Conservation (phyloP, 176 grass and related monocot species). For the Alloteropsis semialata region DNA sequence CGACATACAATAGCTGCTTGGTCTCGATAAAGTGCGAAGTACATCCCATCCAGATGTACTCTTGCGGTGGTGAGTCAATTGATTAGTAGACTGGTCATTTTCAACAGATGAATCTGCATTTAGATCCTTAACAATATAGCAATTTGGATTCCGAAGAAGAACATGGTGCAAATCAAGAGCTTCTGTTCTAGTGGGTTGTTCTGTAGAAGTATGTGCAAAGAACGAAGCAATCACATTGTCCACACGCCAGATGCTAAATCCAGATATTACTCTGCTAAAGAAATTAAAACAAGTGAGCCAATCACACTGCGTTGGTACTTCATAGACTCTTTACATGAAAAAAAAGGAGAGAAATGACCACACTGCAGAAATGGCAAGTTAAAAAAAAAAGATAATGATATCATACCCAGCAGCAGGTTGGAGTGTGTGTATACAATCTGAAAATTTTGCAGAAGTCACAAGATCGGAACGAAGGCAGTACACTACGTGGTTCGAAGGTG, state of each 20-base stretch:
- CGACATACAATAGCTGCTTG: slow-evolving; percentile 75
- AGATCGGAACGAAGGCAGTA: slow-evolving; percentile 96
- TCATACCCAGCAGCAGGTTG: slow-evolving; percentile 57
- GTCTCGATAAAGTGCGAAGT: slow-evolving; percentile 68
- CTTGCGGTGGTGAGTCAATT: slow-evolving; percentile 35
- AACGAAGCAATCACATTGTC: slow-evolving; percentile 88
- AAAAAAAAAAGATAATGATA: slow-evolving; percentile 11
- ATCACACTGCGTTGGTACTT: not conserved
- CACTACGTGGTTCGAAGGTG: slow-evolving; percentile 81
- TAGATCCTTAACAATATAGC: slow-evolving; percentile 53
- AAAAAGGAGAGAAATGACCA: not conserved
- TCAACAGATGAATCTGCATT: slow-evolving; percentile 38
- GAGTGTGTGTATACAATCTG: slow-evolving; percentile 61
- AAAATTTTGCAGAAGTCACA: slow-evolving; percentile 68
- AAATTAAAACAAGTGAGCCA: slow-evolving; percentile 7
- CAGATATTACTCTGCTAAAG: slow-evolving; percentile 45
- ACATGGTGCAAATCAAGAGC: slow-evolving; percentile 82
- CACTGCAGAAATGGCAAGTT: slow-evolving; percentile 7
- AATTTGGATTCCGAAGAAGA: slow-evolving; percentile 74
- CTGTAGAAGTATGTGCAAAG: slow-evolving; percentile 65
- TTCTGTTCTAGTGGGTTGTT: slow-evolving; percentile 52
- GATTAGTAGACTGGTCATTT: slow-evolving; percentile 41
- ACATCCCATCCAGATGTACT: slow-evolving; percentile 74
- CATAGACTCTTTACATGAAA: slow-evolving; percentile 4
- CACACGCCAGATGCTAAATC: slow-evolving; percentile 87